Percentiles rank a stretch among this genome's conserved stretches.
Conservation (phyloP, 495 filamentous ascomycete genomes). For the Pseudevernia furfuracea region DNA sequence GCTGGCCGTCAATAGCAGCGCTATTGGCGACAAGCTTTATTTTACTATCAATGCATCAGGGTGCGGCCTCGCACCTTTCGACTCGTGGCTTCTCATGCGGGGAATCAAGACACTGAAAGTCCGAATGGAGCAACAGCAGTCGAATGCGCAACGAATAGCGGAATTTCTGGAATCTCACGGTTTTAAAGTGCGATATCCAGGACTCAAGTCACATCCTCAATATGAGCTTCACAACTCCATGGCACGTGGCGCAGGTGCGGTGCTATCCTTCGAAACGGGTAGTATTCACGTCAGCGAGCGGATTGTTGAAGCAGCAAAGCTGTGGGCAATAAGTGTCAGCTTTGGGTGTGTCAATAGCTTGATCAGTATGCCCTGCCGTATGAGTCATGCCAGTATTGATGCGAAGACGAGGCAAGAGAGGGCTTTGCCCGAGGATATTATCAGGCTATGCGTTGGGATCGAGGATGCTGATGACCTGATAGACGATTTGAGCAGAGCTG, state of each 20-base stretch:
- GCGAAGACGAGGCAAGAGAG: constrained; percentile 84
- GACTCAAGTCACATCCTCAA: constrained; percentile 87
- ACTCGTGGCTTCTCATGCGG: constrained; percentile 89
- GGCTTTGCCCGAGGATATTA: constrained; percentile 91
- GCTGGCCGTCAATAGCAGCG: constrained; percentile 74
- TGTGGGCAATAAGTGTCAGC: constrained; percentile 93
- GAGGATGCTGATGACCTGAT: constrained; percentile 90
- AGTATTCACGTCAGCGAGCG: constrained; percentile 72
- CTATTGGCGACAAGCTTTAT: constrained; percentile 80
- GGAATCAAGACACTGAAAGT: constrained; percentile 94
- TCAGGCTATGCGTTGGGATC: constrained; percentile 91
- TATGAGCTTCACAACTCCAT: constrained; percentile 93
- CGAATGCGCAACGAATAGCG: constrained; percentile 82
- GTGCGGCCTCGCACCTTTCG: constrained; percentile 87
- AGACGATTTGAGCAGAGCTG: constrained; percentile 82
- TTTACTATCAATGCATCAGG: constrained; percentile 95
- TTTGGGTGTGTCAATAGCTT: constrained; percentile 97
- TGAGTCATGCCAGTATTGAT: constrained; percentile 99
- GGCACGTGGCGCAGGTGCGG: constrained; percentile 87
- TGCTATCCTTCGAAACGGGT: constrained; percentile 93
- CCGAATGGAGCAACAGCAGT: constrained; percentile 96
- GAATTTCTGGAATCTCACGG: constrained; percentile 86
- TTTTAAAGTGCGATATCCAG: constrained; percentile 91
- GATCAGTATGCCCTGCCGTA: constrained; percentile 98
- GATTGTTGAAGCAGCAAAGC: constrained; percentile 82